These are phyloP conservation scores for Elsinoe perseae DNA, from an alignment of 2,329 filamentous ascomycete species.

Conservation along the genomic window DNA sequence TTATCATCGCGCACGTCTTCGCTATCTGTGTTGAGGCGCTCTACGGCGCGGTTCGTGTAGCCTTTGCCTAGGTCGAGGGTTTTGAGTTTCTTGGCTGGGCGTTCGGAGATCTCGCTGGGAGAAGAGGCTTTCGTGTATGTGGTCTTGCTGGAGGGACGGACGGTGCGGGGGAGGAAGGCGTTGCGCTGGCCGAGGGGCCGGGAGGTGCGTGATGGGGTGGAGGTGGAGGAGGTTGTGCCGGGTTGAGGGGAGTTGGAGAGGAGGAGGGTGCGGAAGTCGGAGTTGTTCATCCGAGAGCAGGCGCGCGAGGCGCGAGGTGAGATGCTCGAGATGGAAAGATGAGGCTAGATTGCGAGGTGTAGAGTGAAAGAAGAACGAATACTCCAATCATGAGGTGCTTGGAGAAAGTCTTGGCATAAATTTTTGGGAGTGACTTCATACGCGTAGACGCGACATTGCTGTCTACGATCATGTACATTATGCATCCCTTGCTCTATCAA, in stretches of 20 bases:
- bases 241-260: slow-evolving; percentile 43
- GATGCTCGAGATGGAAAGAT: neutral
- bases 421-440: neutral
- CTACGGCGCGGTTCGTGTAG: slow-evolving; percentile 73
- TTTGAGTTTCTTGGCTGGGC: slow-evolving; percentile 61
- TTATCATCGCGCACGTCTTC: slow-evolving; percentile 45
- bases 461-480: neutral
- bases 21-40: slow-evolving; percentile 43
- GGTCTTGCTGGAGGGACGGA: slow-evolving; percentile 37
- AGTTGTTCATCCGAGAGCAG: slow-evolving; percentile 69
- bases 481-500: too few relatives aligned
- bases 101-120: slow-evolving; percentile 67
- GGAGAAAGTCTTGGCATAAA: neutral
- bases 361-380: neutral
- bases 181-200: slow-evolving; percentile 27
- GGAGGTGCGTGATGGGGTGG: slow-evolving; percentile 34
- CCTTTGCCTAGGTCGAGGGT: slow-evolving; percentile 65
- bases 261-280: slow-evolving; percentile 80
- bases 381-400: neutral
- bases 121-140: slow-evolving; percentile 57
- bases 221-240: slow-evolving; percentile 30
- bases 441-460: neutral
- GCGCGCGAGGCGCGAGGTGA: slow-evolving; percentile 4
- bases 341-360: neutral
- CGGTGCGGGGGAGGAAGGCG: slow-evolving; percentile 61